These are phyloP conservation scores for Naganishia cerealis DNA, from an alignment of 1,284 basidiomycete genomes.

Conservation along the genomic window DNA sequence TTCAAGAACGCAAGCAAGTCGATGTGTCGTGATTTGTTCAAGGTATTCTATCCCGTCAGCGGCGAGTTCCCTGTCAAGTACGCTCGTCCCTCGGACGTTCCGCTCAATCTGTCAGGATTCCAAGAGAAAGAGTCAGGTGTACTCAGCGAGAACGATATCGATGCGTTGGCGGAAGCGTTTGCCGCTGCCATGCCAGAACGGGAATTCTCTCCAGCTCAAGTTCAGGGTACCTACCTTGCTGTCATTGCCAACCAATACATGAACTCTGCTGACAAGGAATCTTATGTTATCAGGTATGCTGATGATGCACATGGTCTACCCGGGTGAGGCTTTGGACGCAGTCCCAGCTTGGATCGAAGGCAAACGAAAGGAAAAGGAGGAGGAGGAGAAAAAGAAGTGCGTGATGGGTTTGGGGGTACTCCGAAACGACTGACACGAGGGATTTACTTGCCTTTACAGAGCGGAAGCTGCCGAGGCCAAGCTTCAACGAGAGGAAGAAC, in stretches of 20 bases:
- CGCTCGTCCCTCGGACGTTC: constrained; percentile 35
- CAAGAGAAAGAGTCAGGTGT: constrained; percentile 46
- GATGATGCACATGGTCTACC: constrained; percentile 42
- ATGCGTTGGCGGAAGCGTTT: constrained; percentile 71
- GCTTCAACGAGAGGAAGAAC: not conserved
- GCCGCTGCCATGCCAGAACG: constrained; percentile 73
- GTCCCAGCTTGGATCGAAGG: constrained; percentile 36
- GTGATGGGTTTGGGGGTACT: too few relatives aligned
- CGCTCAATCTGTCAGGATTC: constrained; percentile 29
- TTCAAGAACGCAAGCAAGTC: constrained; percentile 66
- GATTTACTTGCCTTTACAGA: not conserved
- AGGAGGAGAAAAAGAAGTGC: constrained; percentile 18
- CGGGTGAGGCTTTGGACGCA: constrained; percentile 38
- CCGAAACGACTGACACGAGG: not conserved
- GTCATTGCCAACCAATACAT: not conserved
- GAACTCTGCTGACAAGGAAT: not conserved
- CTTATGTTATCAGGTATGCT: constrained; percentile 28
- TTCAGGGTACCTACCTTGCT: constrained; percentile 72
- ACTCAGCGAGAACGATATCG: constrained; percentile 68
- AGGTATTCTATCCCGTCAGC: constrained; percentile 74
- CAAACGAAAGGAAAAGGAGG: constrained; percentile 19
- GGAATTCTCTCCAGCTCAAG: constrained; percentile 75
- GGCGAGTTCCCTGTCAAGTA: constrained; percentile 47
- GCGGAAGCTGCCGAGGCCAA: not conserved
- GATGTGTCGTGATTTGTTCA: constrained; percentile 71